These are phyloP conservation scores for Cyclotella choctawhatcheeana DNA, from an alignment of 108 stramenopile genomes.

Conservation along the genomic window DNA sequence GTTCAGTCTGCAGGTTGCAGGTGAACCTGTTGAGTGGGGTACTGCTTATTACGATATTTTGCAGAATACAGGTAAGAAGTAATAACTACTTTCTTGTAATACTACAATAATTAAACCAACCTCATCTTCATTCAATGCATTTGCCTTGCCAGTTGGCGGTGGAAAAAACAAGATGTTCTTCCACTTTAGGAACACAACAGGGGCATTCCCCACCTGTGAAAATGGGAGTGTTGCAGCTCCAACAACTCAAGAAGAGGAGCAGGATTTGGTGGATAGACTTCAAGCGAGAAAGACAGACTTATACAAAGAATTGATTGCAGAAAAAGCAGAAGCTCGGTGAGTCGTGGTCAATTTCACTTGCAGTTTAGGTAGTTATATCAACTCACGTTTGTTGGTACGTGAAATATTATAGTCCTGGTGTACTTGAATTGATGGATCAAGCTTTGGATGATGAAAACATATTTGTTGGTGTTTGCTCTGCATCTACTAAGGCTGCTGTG, in stretches of 20 bases:
- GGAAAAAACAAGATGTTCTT: constrained; percentile 92
- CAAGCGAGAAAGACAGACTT: constrained; percentile 86
- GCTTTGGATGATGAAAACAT: constrained; percentile 80
- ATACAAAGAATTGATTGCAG: constrained; percentile 78
- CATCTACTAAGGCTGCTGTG: constrained; percentile 87
- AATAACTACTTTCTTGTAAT: neutral
- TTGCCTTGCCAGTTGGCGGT: constrained; percentile 68
- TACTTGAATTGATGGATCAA: constrained; percentile 87
- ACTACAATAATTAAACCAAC: neutral
- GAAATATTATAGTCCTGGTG: too few species aligned
- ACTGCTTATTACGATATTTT: constrained; percentile 83
- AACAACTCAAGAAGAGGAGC: constrained; percentile 61
- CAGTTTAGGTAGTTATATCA: too few species aligned
- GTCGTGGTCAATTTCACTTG: too few species aligned
- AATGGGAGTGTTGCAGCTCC: constrained; percentile 57
- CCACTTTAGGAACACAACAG: constrained; percentile 74
- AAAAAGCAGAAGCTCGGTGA: constrained; percentile 71
- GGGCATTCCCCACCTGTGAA: constrained; percentile 59
- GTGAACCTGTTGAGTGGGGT: constrained; percentile 83
- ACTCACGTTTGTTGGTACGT: too few species aligned
- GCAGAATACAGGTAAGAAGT: constrained; percentile 72
- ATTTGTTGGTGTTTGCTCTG: constrained; percentile 90
- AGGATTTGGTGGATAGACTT: constrained; percentile 76
- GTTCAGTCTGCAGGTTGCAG: constrained; percentile 62
- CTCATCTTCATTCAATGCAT: neutral